These are phyloP conservation scores for Aspergillus niger DNA, from an alignment of 2,329 filamentous ascomycete species.

Conservation along the genomic window DNA sequence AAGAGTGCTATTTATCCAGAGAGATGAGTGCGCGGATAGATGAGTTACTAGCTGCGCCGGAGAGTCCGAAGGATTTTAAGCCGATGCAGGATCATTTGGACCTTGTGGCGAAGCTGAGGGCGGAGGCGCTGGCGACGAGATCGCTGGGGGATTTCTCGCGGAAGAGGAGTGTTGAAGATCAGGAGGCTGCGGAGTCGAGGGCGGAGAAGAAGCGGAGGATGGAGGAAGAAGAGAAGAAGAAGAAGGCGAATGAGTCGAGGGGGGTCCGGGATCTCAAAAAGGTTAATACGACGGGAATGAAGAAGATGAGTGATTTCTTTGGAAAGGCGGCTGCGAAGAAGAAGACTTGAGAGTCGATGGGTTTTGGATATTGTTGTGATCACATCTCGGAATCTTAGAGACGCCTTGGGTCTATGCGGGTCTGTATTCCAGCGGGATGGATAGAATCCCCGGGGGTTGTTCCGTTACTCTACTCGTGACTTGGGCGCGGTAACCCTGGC, in stretches of 20 bases:
- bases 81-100: constrained; percentile 71
- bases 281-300: constrained; percentile 90
- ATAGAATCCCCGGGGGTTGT: too few relatives aligned
- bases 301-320: constrained; percentile 95
- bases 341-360: constrained; percentile 29
- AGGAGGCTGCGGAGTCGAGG: constrained; percentile 50
- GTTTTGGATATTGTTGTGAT: not conserved
- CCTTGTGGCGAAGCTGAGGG: constrained; percentile 66
- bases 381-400: too few relatives aligned
- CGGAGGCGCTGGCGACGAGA: constrained; percentile 70
- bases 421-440: too few relatives aligned
- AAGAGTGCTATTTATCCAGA: constrained; percentile 51
- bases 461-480: too few relatives aligned
- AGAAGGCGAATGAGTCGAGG: constrained; percentile 72
- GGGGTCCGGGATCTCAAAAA: constrained; percentile 82
- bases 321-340: constrained; percentile 58
- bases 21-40: constrained; percentile 42
- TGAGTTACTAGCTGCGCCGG: constrained; percentile 38
- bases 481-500: too few relatives aligned
- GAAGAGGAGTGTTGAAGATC: constrained; percentile 45
- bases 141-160: constrained; percentile 52
- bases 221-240: constrained; percentile 86
- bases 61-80: constrained; percentile 64
- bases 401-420: too few relatives aligned
- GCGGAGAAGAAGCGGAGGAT: constrained; percentile 81